These are phyloP conservation scores for Bocquillonia castaneifolia DNA, from an alignment of 441 rosid species.

Conservation along the genomic window DNA sequence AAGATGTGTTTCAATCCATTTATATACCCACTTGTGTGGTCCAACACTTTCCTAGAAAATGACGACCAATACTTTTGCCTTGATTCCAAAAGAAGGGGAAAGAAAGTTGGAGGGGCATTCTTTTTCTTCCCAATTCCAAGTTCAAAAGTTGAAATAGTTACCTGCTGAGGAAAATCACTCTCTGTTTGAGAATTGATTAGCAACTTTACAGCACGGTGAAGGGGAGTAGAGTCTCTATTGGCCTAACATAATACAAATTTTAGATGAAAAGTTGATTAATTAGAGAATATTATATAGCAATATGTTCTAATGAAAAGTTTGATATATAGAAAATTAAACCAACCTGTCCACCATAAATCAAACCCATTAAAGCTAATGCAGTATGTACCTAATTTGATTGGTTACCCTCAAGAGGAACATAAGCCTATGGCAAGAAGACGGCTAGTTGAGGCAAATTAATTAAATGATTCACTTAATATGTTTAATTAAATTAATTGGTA, in stretches of 20 bases:
- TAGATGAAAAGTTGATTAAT: not conserved
- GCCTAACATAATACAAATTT: slow-evolving; percentile 18
- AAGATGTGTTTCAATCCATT: too few species aligned
- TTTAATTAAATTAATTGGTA: too few species aligned
- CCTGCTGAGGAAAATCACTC: slow-evolving; percentile 29
- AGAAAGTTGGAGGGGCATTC: too few species aligned
- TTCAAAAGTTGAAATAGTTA: too few species aligned
- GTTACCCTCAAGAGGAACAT: slow-evolving; percentile 35
- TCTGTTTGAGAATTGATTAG: slow-evolving; percentile 46
- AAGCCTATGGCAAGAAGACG: too few species aligned
- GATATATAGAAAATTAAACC: not conserved
- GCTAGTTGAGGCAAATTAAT: too few species aligned
- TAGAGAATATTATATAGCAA: too few species aligned
- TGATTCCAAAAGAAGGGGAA: not conserved
- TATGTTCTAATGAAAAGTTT: not conserved
- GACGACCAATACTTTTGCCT: too few species aligned
- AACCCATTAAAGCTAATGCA: slow-evolving; percentile 38
- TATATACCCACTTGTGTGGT: too few species aligned
- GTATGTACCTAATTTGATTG: slow-evolving; percentile 43
- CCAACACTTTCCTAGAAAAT: too few species aligned
- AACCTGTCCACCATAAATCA: slow-evolving; percentile 45
- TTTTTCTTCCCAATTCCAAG: too few species aligned
- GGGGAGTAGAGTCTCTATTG: slow-evolving; percentile 37
- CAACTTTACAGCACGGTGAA: slow-evolving; percentile 38
- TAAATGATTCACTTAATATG: too few species aligned